Base-by-base conservation (phyloP, 2,329 filamentous ascomycete species). In the Trichothecium sympodiale region DNA sequence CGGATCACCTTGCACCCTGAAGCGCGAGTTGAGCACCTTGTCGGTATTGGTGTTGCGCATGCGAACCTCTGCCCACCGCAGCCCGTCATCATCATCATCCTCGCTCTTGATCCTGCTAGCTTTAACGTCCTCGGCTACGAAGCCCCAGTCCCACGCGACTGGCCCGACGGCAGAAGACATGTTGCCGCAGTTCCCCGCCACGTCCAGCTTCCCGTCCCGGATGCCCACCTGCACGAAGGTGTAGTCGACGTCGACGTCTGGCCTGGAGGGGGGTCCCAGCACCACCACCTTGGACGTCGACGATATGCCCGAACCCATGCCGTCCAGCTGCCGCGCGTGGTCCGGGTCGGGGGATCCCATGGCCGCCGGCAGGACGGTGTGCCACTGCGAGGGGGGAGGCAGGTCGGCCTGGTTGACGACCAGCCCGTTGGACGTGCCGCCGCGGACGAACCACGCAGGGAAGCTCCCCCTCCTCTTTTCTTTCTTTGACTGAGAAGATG, bases 101-200 rank as follows among this genome's bases (percentile, higher is more conserved):
- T 43, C 38, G n/a, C n/a, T n/a, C n/a, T n/a, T n/a, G n/a, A n/a
- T 6, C 29, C 25, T 8, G 15, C 28, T 17, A 9, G 31, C 25
- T 33, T 31, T 38, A 15, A 33, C 35, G n/a, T 41, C 41, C 1
- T 38, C 35, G 10, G 36, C 27, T 5, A 55, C 35, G 37, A 58
- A 36, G 9, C 52, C 54, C 40, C 46, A 42, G 34, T 59, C 56
- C 50, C 53, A 56, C 3, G 49, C 49, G 30, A 48, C 46, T 0
- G 81, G 80, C 0, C 80, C 82, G 31, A 85, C 68, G 0, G 74
- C 68, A 29, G 71, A 67, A 5, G 65, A 74, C 77, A 86, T 80
- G 51, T 85, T 85, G n/a, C 81, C 81, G 50, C 80, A 85, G 46
- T 84, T 86, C 17, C 79, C 75, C 0, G 76, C 74, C 46, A 74